Percentiles rank a stretch among this genome's conserved stretches.
Conservation (phyloP, 2,329 filamentous ascomycete genomes). For the Apiospora pterosperma region DNA sequence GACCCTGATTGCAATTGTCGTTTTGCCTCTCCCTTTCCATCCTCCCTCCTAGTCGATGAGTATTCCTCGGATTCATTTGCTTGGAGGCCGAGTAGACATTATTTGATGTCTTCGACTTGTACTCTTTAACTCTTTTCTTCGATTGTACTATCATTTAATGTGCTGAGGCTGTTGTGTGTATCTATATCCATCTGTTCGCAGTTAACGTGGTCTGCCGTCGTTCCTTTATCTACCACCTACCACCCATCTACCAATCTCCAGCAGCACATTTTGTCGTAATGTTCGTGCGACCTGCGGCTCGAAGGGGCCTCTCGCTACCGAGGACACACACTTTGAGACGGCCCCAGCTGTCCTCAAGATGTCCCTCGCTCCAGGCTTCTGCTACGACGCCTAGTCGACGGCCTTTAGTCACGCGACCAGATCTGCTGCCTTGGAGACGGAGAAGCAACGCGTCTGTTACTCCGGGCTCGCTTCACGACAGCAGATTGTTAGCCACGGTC, state of each 20-base stretch:
- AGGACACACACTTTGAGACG: constrained; percentile 15
- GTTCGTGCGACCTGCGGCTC: constrained; percentile 23
- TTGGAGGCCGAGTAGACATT: neutral
- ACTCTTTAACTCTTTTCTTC: constrained; percentile 5
- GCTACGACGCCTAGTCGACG: constrained; percentile 13
- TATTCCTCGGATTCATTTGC: neutral
- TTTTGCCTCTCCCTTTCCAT: neutral
- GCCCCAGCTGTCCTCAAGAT: constrained; percentile 17
- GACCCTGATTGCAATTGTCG: neutral
- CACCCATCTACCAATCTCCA: neutral
- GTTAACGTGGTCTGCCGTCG: constrained; percentile 17
- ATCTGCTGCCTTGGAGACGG: constrained; percentile 19
- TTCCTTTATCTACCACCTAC: constrained; percentile 7
- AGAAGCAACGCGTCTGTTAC: constrained; percentile 11
- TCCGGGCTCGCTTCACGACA: constrained; percentile 10
- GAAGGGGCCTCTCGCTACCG: constrained; percentile 19
- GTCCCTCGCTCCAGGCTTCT: constrained; percentile 11
- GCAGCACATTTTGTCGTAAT: constrained; percentile 12
- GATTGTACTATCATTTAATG: constrained; percentile 11
- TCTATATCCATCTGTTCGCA: constrained; percentile 8
- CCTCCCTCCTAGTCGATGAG: neutral
- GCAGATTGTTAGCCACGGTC: constrained; percentile 26
- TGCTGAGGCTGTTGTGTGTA: constrained; percentile 17
- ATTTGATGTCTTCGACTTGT: neutral
- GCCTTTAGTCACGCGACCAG: constrained; percentile 20